Evolutionary conservation across 2,329 filamentous ascomycete genomes (phyloP), one percentile per base, ranked within the genome.

Genomic region (Triangularia setosa): DNA sequence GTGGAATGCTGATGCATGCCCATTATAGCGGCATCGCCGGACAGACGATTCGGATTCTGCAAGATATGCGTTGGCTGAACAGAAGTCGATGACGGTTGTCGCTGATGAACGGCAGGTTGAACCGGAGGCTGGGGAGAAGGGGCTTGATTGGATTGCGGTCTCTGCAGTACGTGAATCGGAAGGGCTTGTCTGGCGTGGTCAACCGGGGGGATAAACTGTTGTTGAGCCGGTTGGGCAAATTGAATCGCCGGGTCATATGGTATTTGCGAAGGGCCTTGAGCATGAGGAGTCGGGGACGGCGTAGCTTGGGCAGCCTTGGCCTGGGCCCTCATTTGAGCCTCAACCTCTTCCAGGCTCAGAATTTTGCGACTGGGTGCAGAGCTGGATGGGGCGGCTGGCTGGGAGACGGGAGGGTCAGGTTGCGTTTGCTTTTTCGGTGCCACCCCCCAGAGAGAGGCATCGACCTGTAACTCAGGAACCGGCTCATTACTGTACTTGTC

Each of bases 331-430:
- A 99, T 93, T 68, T 92, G 89, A 61, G 94, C 94, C 79, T 99
- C 95, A 21, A 99, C 93, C 79, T 99, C 95, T 75, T 98, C 95
- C 73, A 99, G 77, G 72, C 92, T 98, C 90, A 99, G 89, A 79
- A 97, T 89, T 80, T 93, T 97, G 72, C 88, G 87, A 52, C 83
- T 74, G 56, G 79, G 75, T 4, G 77, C 69, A 8, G 72, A 72
- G 6, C 35, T 53, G 18, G 76, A 68, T 23, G 72, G 71, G n/a
- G 73, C 71, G 16, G 79, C 67, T 48, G 68, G 69, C 21, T 67
- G 65, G 21, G 69, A 69, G 53, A 71, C 64, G 35, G 79, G 72
- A 69, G 77, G 71, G 69, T 79, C 69, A 71, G 77, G 73, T 3
- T 71, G 67, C 1, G 72, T 58, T 4, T 73, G 73, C 76, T 85